Evolutionary conservation across 345 rosid genomes (phyloP), one percentile per base, ranked within the genome.

Genomic region (Kernera saxatilis): DNA sequence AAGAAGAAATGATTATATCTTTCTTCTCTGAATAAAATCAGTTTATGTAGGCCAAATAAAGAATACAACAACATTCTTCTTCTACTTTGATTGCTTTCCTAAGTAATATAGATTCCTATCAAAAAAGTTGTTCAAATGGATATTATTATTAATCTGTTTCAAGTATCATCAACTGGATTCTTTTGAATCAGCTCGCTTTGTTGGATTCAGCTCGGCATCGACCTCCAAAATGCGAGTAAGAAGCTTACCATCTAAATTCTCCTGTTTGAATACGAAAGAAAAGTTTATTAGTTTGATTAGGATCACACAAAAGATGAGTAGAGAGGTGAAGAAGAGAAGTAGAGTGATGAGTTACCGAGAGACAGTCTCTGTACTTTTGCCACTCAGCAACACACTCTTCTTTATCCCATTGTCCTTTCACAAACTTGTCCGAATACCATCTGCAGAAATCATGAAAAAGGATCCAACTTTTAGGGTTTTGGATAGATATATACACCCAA

Each of bases 401-500:
- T 80, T 86, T 86, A 72, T 85, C 87, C 93, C 96, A 88, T 67
- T 82, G 86, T 49, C 96, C 97, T 78, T 84, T 90, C 14, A 90
- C 84, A 23, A 88, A 93, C 71, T 86, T 90, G 63, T 93, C 98
- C 0, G 92, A 81, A 43, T 93, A 90, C 97, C 98, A 90, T 73
- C 98, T 90, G 63, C 52, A 18, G 13, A 56, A 29, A 40, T 3
- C 40, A 37, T 37, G 12, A 48, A 36, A 54, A 58, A 36, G 14
- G 26, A 17, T 10, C 3, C 44, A 40, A 23, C 4, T 17, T 17
- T 49, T 4, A 7, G 39, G 30, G 11, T 30, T n/a, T 11, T n/a
- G n/a, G 9, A 8, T 23, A 18, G 29, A 17, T 49, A 57, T 19
- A 5, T 11, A 44, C 25, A 66, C 6, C 4, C 49, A 67, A 11